A percentile compares a stretch with the other conserved stretches of the same genome.
phyloP scores from a whole-genome alignment of 1,284 basidiomycete species.

The Pascua sp. region DNA sequence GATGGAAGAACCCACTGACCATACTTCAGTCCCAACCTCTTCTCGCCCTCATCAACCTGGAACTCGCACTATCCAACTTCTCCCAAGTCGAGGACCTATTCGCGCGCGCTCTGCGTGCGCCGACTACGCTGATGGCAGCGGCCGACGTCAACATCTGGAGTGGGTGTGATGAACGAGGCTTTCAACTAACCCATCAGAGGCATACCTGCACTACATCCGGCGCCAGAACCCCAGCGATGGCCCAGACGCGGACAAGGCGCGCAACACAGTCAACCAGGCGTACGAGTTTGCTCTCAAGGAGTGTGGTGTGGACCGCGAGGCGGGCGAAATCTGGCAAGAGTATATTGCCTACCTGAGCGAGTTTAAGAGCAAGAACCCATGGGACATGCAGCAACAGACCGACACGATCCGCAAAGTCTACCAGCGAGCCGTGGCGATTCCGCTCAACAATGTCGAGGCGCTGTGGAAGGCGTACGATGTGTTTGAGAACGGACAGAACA shows the following conservation, averaged over 20 bases:
- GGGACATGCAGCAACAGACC: constrained; percentile 96
- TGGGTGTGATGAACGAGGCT: constrained; percentile 20
- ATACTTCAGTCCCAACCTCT: constrained; percentile 37
- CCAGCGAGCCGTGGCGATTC: constrained; percentile 88
- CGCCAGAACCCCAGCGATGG: constrained; percentile 46
- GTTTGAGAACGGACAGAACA: constrained; percentile 88
- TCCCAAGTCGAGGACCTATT: constrained; percentile 46
- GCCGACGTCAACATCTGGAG: constrained; percentile 50
- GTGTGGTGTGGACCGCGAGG: constrained; percentile 67
- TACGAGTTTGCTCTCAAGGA: constrained; percentile 92
- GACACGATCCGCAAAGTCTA: constrained; percentile 87
- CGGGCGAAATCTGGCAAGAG: constrained; percentile 59
- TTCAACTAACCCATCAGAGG: constrained; percentile 26
- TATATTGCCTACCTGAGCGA: constrained; percentile 78
- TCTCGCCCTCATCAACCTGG: constrained; percentile 46
- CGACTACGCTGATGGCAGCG: constrained; percentile 41
- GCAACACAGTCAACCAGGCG: constrained; percentile 75
- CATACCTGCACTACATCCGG: constrained; percentile 51
- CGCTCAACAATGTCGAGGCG: constrained; percentile 85
- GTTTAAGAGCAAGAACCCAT: constrained; percentile 72
- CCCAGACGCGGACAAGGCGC: constrained; percentile 54
- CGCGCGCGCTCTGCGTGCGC: constrained; percentile 39
- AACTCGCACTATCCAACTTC: constrained; percentile 47
- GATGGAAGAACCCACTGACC: background rate
- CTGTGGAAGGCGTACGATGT: constrained; percentile 94